These are phyloP conservation scores for Penicillium occitanis DNA, from an alignment of 2,329 filamentous ascomycete species.

Conservation along the genomic window DNA sequence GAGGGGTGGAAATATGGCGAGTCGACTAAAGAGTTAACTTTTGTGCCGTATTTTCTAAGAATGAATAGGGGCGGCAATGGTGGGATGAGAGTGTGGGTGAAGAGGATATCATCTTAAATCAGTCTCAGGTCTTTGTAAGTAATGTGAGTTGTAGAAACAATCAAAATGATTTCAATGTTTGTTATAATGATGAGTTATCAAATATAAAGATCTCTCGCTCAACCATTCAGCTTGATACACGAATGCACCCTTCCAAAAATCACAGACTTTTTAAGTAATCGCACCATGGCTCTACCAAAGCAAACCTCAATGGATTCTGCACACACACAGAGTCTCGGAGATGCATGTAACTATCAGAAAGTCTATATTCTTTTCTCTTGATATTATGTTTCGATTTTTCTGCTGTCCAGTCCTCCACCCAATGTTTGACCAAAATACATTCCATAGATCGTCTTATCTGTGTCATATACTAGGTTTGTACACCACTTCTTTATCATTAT, in stretches of 20 bases:
- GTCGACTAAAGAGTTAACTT: constrained; percentile 41
- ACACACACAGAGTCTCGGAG: not conserved
- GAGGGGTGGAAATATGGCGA: constrained; percentile 23
- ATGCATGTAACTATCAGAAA: not conserved
- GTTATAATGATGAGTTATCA: not conserved
- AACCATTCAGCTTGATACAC: not conserved
- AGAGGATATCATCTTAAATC: constrained; percentile 6
- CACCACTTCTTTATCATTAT: not conserved
- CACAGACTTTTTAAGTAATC: too few relatives aligned
- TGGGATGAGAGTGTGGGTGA: constrained; percentile 51
- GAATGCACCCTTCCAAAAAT: too few relatives aligned
- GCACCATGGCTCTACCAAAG: not conserved
- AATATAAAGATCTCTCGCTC: not conserved
- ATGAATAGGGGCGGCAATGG: constrained; percentile 57
- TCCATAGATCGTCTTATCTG: not conserved
- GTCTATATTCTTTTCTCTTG: not conserved
- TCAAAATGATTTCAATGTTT: not conserved
- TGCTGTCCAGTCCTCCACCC: not conserved
- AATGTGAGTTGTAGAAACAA: not conserved
- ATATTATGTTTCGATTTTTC: not conserved
- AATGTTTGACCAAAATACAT: not conserved
- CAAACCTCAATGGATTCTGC: not conserved
- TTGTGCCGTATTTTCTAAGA: constrained; percentile 58
- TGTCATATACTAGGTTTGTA: not conserved
- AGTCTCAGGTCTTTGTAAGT: not conserved